Evolutionary conservation across 2,329 filamentous ascomycete genomes (phyloP), one percentile per base, ranked within the genome.

Genomic region (Botrytis aclada): DNA sequence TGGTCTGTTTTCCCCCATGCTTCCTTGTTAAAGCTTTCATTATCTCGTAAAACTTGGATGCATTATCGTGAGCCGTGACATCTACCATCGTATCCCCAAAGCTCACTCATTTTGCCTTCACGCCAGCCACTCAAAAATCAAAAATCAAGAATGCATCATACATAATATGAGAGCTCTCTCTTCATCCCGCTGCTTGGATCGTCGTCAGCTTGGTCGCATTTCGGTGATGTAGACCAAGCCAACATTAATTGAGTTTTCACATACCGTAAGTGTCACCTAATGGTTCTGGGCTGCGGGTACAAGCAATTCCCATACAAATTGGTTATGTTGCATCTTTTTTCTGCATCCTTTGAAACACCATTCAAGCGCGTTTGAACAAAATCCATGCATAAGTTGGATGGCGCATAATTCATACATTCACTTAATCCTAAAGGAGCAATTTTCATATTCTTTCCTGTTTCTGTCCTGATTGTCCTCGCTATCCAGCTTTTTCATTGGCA

Each of bases 311-410:
- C 20, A 41, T 56, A 67, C 45, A 56, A 29, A 67, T 67, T 56
- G 29, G 47, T 67, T n/a, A 54, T 67, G 64, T 41, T 67, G 64
- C 64, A 67, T 67, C 66, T 69, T 61, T 43, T 61, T 69, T 61
- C 66, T 69, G 47, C 32, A 71, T 71, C 43, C 58, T 69, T 51
- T 71, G 69, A 71, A 71, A 71, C 69, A 66, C 34, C 34, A 54
- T 54, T 66, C 43, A 22, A 56, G 29, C 22, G 61, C 39, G 45
- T 22, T 25, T 45, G 41, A 65, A 67, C 16, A 29, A 60, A 61
- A 69, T 69, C 39, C 39, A 69, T 69, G 66, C 39, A 67, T n/a
- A 32, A 45, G 25, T 69, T 20, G 29, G 66, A 61, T 67, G 65
- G 25, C 47, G 45, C 47, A 67, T 67, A 54, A 41, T 25, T 41